Conservation (phyloP, 352 stramenopile species). For the Globisporangium nunn region DNA sequence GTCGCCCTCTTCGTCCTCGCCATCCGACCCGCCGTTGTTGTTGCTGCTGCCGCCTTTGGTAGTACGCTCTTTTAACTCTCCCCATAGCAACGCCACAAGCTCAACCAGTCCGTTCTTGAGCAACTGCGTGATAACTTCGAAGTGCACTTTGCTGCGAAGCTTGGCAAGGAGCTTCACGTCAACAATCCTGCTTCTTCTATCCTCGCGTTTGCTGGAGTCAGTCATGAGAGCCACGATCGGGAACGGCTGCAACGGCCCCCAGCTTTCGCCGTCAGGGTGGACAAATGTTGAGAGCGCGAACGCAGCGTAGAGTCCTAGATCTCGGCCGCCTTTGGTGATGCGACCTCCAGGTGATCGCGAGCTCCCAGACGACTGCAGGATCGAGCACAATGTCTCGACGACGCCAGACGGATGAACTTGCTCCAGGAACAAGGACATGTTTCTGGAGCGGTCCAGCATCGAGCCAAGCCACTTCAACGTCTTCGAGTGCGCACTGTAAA, state of each 20-base stretch:
- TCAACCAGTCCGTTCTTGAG: constrained; percentile 38
- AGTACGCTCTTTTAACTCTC: constrained; percentile 35
- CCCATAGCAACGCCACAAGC: constrained; percentile 38
- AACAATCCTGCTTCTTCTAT: constrained; percentile 1
- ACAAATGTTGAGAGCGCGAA: constrained; percentile 68
- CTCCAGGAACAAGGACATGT: constrained; percentile 49
- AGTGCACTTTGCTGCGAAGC: constrained; percentile 64
- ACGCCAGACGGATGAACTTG: constrained; percentile 48
- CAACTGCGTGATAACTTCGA: constrained; percentile 54
- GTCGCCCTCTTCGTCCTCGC: constrained; percentile 28
- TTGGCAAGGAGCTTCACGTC: constrained; percentile 16
- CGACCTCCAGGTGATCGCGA: constrained; percentile 44
- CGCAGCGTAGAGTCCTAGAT: constrained; percentile 46
- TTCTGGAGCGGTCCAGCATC: constrained; percentile 56
- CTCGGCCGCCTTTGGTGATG: constrained; percentile 31
- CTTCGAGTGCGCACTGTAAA: constrained; percentile 38
- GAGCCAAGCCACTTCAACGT: constrained; percentile 73
- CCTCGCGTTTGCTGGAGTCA: constrained; percentile 9
- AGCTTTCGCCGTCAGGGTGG: constrained; percentile 55
- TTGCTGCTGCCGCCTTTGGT: constrained; percentile 8
- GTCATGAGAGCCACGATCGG: constrained; percentile 39
- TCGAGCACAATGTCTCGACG: constrained; percentile 55
- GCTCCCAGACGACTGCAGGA: constrained; percentile 36
- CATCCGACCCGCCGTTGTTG: constrained; percentile 7
- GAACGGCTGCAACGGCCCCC: constrained; percentile 46